Evolutionary conservation across 1,284 basidiomycete genomes (phyloP).

Genomic region (Irpex sp.): DNA sequence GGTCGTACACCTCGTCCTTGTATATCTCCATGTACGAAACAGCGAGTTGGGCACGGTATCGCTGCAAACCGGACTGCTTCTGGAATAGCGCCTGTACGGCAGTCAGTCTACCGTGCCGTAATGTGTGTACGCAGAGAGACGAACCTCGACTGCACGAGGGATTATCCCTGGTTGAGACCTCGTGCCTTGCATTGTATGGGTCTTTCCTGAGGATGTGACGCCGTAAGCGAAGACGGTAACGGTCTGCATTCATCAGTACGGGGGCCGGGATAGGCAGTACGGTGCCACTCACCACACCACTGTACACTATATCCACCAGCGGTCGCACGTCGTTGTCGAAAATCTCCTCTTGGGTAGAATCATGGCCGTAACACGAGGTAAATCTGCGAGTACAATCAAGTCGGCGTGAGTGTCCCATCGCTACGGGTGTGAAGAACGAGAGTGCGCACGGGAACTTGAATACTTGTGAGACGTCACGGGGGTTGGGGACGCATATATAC

Average conservation of each 20-base stretch:
- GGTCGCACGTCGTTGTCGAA: conserved; percentile 69
- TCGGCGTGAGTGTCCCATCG: neutral
- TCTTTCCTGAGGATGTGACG: conserved; percentile 80
- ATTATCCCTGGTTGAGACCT: conserved; percentile 69
- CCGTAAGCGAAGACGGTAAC: conserved; percentile 82
- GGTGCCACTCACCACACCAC: conserved; percentile 50
- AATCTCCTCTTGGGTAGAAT: conserved; percentile 66
- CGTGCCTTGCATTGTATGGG: conserved; percentile 84
- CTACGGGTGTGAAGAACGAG: too few species aligned
- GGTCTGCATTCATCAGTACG: conserved; percentile 40
- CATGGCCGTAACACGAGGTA: conserved; percentile 64
- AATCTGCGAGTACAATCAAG: conserved; percentile 39
- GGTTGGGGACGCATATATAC: conserved; percentile 60
- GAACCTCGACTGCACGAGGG: conserved; percentile 63
- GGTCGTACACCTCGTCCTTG: conserved; percentile 82
- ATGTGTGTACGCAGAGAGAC: neutral
- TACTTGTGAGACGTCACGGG: conserved; percentile 55
- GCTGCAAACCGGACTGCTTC: conserved; percentile 8
- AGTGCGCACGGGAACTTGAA: conserved; percentile 68
- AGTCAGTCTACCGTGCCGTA: neutral
- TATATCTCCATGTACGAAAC: conserved; percentile 86
- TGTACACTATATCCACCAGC: conserved; percentile 64
- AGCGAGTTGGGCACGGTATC: conserved; percentile 40
- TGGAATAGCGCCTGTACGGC: conserved; percentile 5
- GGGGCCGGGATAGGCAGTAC: conserved; percentile 22